These are phyloP conservation scores for Boletales sp. DNA, from an alignment of 768 basidiomycete species.

Conservation along the genomic window DNA sequence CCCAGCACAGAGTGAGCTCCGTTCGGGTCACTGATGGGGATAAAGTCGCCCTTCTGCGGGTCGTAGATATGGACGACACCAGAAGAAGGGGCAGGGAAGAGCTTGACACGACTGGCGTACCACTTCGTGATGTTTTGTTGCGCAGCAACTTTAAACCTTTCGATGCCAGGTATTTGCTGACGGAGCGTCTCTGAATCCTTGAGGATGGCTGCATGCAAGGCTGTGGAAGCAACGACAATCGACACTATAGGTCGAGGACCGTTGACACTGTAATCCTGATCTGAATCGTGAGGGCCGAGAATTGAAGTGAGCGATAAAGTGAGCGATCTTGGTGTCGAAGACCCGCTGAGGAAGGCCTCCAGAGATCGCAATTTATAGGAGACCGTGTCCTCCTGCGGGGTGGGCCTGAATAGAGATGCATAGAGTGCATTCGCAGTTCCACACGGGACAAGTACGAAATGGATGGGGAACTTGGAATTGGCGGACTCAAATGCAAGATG, in stretches of 20 bases:
- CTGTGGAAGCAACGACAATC: constrained; percentile 83
- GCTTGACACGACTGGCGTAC: constrained; percentile 57
- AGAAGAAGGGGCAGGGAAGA: constrained; percentile 45
- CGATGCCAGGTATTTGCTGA: constrained; percentile 64
- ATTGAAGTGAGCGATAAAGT: constrained; percentile 54
- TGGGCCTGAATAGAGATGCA: constrained; percentile 66
- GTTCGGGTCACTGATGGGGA: constrained; percentile 36
- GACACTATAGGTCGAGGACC: constrained; percentile 41
- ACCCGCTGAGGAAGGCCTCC: constrained; percentile 42
- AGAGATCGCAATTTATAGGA: constrained; percentile 55
- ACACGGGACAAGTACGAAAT: constrained; percentile 59
- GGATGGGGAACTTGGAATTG: constrained; percentile 25
- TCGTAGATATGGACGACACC: constrained; percentile 60
- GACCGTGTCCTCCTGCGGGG: constrained; percentile 19
- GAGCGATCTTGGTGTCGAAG: constrained; percentile 39
- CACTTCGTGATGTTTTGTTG: constrained; percentile 67
- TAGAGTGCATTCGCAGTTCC: constrained; percentile 96
- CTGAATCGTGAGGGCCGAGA: constrained; percentile 2
- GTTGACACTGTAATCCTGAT: background rate
- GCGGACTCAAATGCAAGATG: constrained; percentile 33
- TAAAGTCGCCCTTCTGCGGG: constrained; percentile 44
- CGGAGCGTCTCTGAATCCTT: constrained; percentile 78
- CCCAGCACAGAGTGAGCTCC: constrained; percentile 45
- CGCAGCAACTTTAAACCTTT: constrained; percentile 87
- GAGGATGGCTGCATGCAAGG: constrained; percentile 82